Percentiles rank a stretch among this genome's conserved stretches.
phyloP scores from a whole-genome alignment of 2,329 filamentous ascomycete genomes.

The Intubia oerlemansii region DNA sequence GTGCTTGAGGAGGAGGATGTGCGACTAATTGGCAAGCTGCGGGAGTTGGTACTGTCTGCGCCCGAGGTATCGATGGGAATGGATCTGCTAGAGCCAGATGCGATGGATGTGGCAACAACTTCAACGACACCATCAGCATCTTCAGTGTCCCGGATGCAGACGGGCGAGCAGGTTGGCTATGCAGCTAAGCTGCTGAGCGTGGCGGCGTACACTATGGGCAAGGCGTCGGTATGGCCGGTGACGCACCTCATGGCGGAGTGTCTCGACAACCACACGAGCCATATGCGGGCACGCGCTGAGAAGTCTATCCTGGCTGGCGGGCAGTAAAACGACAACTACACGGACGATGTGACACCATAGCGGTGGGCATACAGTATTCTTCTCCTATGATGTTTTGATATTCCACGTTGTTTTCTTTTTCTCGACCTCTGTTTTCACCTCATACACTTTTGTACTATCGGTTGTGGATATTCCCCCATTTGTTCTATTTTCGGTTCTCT shows the following conservation, averaged over 20 bases:
- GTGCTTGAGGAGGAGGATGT: slow-evolving; percentile 81
- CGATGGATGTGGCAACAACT: slow-evolving; percentile 13
- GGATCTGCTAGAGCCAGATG: slow-evolving; percentile 23
- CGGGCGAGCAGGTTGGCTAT: slow-evolving; percentile 48
- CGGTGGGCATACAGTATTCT: background rate
- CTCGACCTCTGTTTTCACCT: background rate
- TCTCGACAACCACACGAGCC: slow-evolving; percentile 30
- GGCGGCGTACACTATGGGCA: slow-evolving; percentile 71
- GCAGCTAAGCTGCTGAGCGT: slow-evolving; percentile 68
- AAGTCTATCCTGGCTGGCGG: slow-evolving; percentile 29
- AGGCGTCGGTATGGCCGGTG: slow-evolving; percentile 75
- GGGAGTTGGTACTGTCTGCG: slow-evolving; percentile 53
- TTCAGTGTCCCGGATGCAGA: slow-evolving; percentile 24
- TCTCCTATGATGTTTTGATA: too few species aligned
- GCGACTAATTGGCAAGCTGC: slow-evolving; percentile 64
- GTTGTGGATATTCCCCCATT: too few species aligned
- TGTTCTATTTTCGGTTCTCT: too few species aligned
- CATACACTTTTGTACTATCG: too few species aligned
- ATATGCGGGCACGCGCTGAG: slow-evolving; percentile 29
- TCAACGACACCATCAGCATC: too few species aligned
- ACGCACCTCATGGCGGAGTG: slow-evolving; percentile 33
- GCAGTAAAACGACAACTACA: too few species aligned
- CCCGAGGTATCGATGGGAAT: slow-evolving; percentile 62
- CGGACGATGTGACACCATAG: too few species aligned
- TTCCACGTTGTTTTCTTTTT: too few species aligned